Percentiles rank a stretch among this genome's conserved stretches.
phyloP scores from a whole-genome alignment of 164 flowering plant species.

The Magnolia kwangsiensis region DNA sequence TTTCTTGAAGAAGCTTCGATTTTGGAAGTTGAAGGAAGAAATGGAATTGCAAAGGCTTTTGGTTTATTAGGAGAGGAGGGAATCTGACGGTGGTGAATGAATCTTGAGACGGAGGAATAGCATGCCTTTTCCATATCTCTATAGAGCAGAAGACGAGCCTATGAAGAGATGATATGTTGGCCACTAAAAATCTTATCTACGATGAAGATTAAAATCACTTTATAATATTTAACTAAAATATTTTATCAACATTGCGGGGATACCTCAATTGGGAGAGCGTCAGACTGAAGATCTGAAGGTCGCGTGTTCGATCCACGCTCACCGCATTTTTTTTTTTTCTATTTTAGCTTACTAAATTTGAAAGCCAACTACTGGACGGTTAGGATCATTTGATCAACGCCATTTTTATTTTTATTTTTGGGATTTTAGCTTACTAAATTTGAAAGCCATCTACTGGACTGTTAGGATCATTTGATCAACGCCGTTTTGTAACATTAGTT shows the following conservation, averaged over 20 bases:
- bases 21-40: slow-evolving; percentile 6
- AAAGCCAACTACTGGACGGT: too few species aligned
- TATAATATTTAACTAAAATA: too few species aligned
- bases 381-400: too few species aligned
- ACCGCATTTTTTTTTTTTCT: slow-evolving; percentile 37
- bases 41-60: background rate
- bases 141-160: background rate
- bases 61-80: slow-evolving; percentile 6
- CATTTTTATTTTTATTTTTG: background rate
- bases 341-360: too few species aligned
- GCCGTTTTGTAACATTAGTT: too few species aligned
- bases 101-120: slow-evolving; percentile 20
- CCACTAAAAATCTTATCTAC: too few species aligned
- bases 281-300: slow-evolving; percentile 94
- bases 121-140: slow-evolving; percentile 2
- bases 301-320: slow-evolving; percentile 93
- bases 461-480: too few species aligned
- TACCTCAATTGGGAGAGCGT: slow-evolving; percentile 89
- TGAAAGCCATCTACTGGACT: too few species aligned
- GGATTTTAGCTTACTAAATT: too few species aligned
- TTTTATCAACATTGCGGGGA: slow-evolving; percentile 37
- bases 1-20: slow-evolving; percentile 22
- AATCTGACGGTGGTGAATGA: slow-evolving; percentile 11
- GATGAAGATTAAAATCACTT: too few species aligned
- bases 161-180: too few species aligned